These are phyloP conservation scores for Sporobolomyces roseus DNA, from an alignment of 768 basidiomycete genomes.

Conservation along the genomic window DNA sequence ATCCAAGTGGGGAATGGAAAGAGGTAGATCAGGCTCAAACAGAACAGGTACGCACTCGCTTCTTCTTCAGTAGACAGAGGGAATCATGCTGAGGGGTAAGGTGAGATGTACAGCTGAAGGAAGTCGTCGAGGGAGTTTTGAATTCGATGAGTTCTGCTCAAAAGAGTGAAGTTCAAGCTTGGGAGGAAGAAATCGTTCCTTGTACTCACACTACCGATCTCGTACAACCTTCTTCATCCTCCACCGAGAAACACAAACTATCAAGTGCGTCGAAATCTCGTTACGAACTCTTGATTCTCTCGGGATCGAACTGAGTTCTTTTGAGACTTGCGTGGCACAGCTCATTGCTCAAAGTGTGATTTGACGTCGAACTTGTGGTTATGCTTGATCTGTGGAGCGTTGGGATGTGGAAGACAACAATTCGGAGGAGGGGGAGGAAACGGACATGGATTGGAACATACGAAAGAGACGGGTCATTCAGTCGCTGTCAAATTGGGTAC, in stretches of 20 bases:
- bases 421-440: constrained; percentile 63
- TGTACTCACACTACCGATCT: constrained; percentile 75
- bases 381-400: constrained; percentile 81
- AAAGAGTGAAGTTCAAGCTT: constrained; percentile 90
- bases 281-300: too few species aligned
- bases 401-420: constrained; percentile 84
- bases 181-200: constrained; percentile 87
- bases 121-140: constrained; percentile 66
- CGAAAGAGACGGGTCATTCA: constrained; percentile 64
- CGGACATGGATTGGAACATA: constrained; percentile 82
- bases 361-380: constrained; percentile 92
- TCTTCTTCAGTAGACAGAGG: too few species aligned
- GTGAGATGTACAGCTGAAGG: constrained; percentile 45
- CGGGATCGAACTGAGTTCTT: too few species aligned
- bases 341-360: constrained; percentile 76
- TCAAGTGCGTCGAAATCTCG: too few species aligned
- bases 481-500: constrained; percentile 92
- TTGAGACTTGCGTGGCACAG: too few species aligned
- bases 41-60: neutral
- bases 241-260: constrained; percentile 52
- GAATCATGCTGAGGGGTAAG: too few species aligned
- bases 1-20: neutral
- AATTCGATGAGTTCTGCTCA: constrained; percentile 79
- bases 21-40: neutral
- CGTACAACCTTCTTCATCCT: constrained; percentile 52